Conservation (phyloP, 1,284 basidiomycete genomes). For the Neolentinus lepideus region DNA sequence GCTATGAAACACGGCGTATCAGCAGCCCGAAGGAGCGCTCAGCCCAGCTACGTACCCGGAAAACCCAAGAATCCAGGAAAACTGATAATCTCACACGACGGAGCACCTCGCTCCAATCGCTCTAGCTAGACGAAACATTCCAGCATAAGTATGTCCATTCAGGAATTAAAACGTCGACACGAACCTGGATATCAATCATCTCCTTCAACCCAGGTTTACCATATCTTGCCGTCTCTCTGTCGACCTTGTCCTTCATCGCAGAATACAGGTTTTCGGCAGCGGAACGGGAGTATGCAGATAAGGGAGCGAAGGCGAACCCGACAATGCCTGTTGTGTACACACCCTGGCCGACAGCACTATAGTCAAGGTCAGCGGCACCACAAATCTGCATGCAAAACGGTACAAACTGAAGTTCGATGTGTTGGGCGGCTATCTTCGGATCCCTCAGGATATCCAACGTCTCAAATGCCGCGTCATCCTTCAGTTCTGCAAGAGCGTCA, state of each 20-base stretch:
- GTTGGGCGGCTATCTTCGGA: conserved; percentile 16
- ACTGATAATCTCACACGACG: conserved; percentile 22
- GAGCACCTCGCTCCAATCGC: conserved; percentile 17
- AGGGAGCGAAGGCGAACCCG: not conserved
- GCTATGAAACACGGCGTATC: conserved; percentile 9
- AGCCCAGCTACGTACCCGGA: conserved; percentile 14
- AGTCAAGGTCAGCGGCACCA: not conserved
- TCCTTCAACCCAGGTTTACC: not conserved
- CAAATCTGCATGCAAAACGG: too few relatives aligned
- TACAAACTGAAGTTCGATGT: conserved; percentile 25
- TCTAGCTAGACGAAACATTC: conserved; percentile 5
- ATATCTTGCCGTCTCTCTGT: not conserved
- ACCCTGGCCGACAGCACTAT: conserved; percentile 19
- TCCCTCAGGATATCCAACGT: conserved; percentile 25
- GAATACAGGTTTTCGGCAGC: not conserved
- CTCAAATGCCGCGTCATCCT: conserved; percentile 19
- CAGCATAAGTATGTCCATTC: not conserved
- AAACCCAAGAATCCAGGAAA: conserved; percentile 16
- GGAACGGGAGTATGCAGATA: not conserved
- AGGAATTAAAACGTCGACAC: not conserved
- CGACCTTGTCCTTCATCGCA: not conserved
- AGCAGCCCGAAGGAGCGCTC: not conserved
- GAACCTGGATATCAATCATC: not conserved
- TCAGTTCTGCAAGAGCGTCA: conserved; percentile 15
- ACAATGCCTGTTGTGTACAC: conserved; percentile 13